Base-by-base conservation (phyloP, 768 basidiomycete species). In the Podaxis mareebaensis region DNA sequence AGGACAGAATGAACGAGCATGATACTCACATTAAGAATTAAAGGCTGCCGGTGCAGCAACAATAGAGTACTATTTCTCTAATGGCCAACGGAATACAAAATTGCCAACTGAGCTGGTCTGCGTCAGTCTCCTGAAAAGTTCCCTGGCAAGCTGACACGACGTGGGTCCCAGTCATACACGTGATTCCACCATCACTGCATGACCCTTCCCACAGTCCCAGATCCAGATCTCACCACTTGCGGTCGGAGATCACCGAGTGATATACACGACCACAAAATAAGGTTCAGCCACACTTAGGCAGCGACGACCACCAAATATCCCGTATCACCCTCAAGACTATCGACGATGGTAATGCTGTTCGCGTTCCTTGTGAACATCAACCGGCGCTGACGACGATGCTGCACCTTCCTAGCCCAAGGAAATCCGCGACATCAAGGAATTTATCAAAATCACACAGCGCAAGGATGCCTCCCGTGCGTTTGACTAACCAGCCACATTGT, bases 351-450 rank as follows among this genome's bases (percentile, higher is more conserved):
- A 75, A 78, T 74, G 68, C 53, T 61, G 36, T 53, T 51, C 36
- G 28, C 24, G 15, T 28, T 11, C 42, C 13, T 38, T 46, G 44
- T 17, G 12, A 8, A 20, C 15, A 48, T 5, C 1, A n/a, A 26
- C 68, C 68, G 36, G 65, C 63, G 11, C 67, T 49, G 60, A 63
- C 53, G 39, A 22, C 33, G 10, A 12, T 17, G 3, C 6, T 36
- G 5, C 20, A 46, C 33, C 33, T 11, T 53, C 58, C 2, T 72
- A 98, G 96, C 95, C 96, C 65, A 95, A 97, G 82, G 93, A 98
- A 88, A 89, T 99, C 82, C 84, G 85, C 71, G 96, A 99, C 79
- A 98, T 99, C 86, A 99, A 99, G 84, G 85, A 93, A 79, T 98
- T 99, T 83, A 92, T 99, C 78, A 91, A 95, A 82, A 93, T 96